Evolutionary conservation across 768 basidiomycete species (phyloP), one percentile per base, ranked within the genome.

Genomic region (Imleria badia): DNA sequence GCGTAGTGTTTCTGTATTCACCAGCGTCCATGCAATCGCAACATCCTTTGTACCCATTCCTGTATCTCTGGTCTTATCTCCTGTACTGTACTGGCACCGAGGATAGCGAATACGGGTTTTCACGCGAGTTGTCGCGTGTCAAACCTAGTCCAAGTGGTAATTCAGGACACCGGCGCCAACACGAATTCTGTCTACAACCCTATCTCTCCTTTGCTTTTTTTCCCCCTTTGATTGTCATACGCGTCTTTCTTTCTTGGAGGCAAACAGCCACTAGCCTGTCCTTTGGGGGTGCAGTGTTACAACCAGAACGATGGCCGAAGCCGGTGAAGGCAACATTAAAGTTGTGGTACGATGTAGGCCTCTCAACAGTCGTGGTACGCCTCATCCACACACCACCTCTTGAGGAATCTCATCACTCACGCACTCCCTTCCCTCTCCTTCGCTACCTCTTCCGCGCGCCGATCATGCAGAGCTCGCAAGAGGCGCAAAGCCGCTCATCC

Each of bases 261-360:
- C 44, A 56, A 53, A 48, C 30, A 46, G 42, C 48, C 23, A 53
- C 45, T 53, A 55, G 47, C 30, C 30, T 49, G 22, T 55, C 57
- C 33, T 58, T 54, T 46, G 36, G 51, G 53, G 35, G 59, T 49
- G 54, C 51, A 53, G 51, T 29, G 39, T 56, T 60, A 66, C 62
- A 48, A 54, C 52, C 45, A 45, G 22, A 55, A 70, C 65, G 43
- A 88, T 90, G 88, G 81, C 84, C 51, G 89, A 90, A 72, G 79
- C 78, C 64, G 89, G 87, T 62, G 89, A 90, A 70, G 90, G 89
- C 51, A 92, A 92, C 76, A 92, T 92, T 80, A 92, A 92, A 77
- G 90, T 93, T 72, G 89, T 91, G 46, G 87, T 91, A 60, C 90
- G 96, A 86, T 98, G 95, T 79, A 82, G 96, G 63, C 96, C 96